These are phyloP conservation scores for Globisporangium carolinianum DNA, from an alignment of 352 stramenopile genomes.

Conservation along the genomic window DNA sequence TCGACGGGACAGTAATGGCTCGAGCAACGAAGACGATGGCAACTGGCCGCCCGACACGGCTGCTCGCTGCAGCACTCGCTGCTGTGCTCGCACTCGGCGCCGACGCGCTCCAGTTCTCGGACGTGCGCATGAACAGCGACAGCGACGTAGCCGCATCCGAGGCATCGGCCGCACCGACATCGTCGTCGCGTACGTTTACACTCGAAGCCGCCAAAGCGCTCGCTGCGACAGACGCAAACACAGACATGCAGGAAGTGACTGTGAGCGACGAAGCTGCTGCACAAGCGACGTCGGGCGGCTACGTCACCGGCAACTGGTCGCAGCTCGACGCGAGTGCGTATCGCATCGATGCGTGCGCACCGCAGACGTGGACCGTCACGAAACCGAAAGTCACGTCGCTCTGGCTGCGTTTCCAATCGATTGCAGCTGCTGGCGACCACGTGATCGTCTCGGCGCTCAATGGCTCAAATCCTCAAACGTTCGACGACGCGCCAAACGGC, in stretches of 20 bases:
- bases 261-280: slow-evolving; percentile 4
- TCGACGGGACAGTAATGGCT: background rate
- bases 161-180: too few species aligned
- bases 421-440: slow-evolving; percentile 26
- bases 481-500: slow-evolving; percentile 16
- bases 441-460: slow-evolving; percentile 30
- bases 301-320: slow-evolving; percentile 25
- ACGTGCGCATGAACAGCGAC: slow-evolving; percentile 3
- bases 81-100: background rate
- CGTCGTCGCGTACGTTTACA: slow-evolving; percentile 1
- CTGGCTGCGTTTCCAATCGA: slow-evolving; percentile 31
- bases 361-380: slow-evolving; percentile 41
- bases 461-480: slow-evolving; percentile 20
- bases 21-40: background rate
- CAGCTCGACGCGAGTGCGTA: slow-evolving; percentile 25
- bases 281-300: slow-evolving; percentile 26
- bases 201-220: slow-evolving; percentile 5
- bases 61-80: background rate
- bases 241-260: slow-evolving; percentile 1
- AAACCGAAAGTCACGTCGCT: slow-evolving; percentile 33
- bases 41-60: background rate
- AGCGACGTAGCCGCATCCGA: background rate
- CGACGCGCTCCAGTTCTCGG: slow-evolving; percentile 7
- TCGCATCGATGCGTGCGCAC: slow-evolving; percentile 28
- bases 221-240: background rate